Evolutionary conservation across 2,329 filamentous ascomycete genomes (phyloP), one percentile per base, ranked within the genome.

Genomic region (Alternaria hordeiaustralica): DNA sequence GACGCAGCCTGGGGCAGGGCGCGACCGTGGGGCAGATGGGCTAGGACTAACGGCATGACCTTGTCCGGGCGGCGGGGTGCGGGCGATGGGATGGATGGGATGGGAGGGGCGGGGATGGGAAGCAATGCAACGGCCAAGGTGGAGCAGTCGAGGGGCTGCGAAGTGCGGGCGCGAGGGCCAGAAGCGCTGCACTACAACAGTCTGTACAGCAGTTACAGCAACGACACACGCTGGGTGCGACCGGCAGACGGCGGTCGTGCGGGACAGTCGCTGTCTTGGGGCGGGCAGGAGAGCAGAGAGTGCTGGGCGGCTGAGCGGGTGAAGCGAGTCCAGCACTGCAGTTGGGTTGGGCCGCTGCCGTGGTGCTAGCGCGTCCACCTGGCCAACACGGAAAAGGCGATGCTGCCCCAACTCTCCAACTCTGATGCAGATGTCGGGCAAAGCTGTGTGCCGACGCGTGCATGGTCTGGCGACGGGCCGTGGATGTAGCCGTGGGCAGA

Each of bases 41-140:
- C 72, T 75, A 79, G 75, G 74, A 80, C 79, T 80, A 80, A 80
- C 79, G 78, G 78, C 79, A 81, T 81, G 77, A 77, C 36, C 36
- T 41, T 41, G 36, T 41, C 15, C 36, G 69, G 61, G 67, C 66
- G 70, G 70, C 69, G 71, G 70, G 73, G 70, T 30, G 61, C 58
- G 58, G 49, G 49, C 49, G 49, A 53, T 25, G 49, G 45, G 44
- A 45, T 10, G 33, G 26, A 25, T 18, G 44, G 33, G 33, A 36
- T 1, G 33, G 33, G 33, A 36, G 33, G 33, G 33, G 33, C 2
- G 33, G 33, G 36, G 36, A 41, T 18, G 36, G n/a, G 36, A 41
- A 6, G 36, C 15, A 41, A 41, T 41, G 33, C 33, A 41, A 41
- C 15, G 33, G 33, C 33, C 33, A 50, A 13, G 45, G 46, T 56